Evolutionary conservation across 768 basidiomycete genomes (phyloP), one percentile per base, ranked within the genome.

Genomic region (Agaricus subrufescens): DNA sequence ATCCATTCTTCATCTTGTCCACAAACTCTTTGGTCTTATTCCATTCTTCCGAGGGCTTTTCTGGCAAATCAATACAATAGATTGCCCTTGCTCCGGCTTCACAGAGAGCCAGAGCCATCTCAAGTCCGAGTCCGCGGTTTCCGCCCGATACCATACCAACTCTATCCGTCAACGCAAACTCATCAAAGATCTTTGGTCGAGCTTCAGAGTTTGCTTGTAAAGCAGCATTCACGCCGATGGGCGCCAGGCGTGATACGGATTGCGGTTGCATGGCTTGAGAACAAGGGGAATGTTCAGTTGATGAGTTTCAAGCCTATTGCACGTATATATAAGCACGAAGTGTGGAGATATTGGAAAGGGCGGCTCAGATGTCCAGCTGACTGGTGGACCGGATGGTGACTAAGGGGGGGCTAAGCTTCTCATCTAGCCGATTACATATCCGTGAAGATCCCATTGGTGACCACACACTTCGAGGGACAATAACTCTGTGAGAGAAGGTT

Each of bases 111-210:
- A 91, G 71, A 37, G 87, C 87, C 85, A 88, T 86, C 71, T 93
- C 91, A n/a, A 93, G 81, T 2, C 91, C 91, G 14, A 92, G 78
- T 0, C 90, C 86, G 31, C 85, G 71, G 58, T 85, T 82, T 0
- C 77, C 85, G 4, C 86, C 86, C 0, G 85, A 82, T 29, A 87
- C 82, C 43, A 87, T 73, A 8, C 75, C 82, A 3, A 86, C 83
- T 2, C 82, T 77, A 54, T 80, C 80, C 11, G 68, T 71, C 38
- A 86, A 74, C 1, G 79, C 76, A 67, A 83, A 86, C 59, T 85
- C 82, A 47, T 78, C 78, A 61, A 82, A 78, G 23, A 86, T 77
- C 63, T 81, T 83, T n/a, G 77, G 71, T 3, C 69, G 71, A 4
- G 75, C 70, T 56, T 66, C 53, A 3, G 61, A 64, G 30, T 73